Base-by-base conservation (phyloP, 805 yeast species). In the Cyberlindnera xylosilytica region DNA sequence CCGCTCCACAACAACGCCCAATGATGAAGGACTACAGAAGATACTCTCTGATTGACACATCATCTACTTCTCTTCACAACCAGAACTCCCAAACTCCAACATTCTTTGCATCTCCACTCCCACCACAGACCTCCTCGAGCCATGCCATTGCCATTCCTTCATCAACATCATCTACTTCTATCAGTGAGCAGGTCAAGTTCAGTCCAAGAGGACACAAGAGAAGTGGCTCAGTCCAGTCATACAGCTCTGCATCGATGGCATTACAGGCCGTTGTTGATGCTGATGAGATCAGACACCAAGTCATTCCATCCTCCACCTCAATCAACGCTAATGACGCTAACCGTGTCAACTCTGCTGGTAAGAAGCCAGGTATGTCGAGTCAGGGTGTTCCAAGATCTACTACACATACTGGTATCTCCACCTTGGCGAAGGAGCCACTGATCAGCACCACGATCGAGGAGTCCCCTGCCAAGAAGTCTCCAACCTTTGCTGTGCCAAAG, bases 251-350 rank as follows among this genome's bases (percentile, higher is more conserved):
- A 3, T 78, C 86, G 28, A 57, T 72, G 47, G 90, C 84, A 9
- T 66, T 84, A 45, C 86, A 83, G 56, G 89, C 89, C 0, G 84
- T 83, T 40, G 88, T 80, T 12, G 78, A 79, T 46, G 86, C 85
- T 8, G 82, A 77, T 52, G 68, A 64, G 34, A 57, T 61, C 18
- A 51, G 59, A 44, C 46, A 49, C 34, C 53, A 50, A 16, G 36
- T 20, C n/a, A n/a, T n/a, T 20, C 51, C 58, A 23, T 35, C 42
- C 4, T 53, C 57, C 2, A 35, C 36, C 7, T 55, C 57, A 30
- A 44, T 56, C 36, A 58, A 62, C 19, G 41, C 47, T 30, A 38
- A 49, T 35, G 53, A 51, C 24, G 38, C 19, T n/a, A 27, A 30
- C 17, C 49, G 52, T 27, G 46, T 46, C 31, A 43, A 43, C 20